A percentile compares a stretch with the other conserved stretches of the same genome.
phyloP scores from a whole-genome alignment of 495 filamentous ascomycete genomes.

The Neurospora sp. region DNA sequence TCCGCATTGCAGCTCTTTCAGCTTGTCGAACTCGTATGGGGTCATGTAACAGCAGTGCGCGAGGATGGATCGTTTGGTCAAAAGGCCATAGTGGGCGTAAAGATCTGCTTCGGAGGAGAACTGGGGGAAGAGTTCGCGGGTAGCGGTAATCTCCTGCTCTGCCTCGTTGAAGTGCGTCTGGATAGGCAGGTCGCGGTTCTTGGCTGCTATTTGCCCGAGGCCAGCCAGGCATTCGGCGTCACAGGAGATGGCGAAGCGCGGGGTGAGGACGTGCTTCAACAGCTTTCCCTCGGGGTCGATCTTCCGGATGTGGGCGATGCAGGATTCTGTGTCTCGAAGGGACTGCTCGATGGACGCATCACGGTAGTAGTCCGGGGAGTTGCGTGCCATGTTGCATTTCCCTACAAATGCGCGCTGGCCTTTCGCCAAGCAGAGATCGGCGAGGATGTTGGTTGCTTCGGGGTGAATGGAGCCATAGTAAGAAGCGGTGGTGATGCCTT shows the following conservation, averaged over 20 bases:
- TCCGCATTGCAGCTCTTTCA: constrained; percentile 41
- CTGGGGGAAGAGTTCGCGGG: constrained; percentile 41
- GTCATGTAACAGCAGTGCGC: constrained; percentile 53
- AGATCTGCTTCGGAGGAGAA: constrained; percentile 45
- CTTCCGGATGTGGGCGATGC: constrained; percentile 37
- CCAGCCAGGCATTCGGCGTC: constrained; percentile 39
- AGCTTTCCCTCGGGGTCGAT: constrained; percentile 34
- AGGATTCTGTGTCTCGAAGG: constrained; percentile 39
- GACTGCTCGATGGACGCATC: constrained; percentile 41
- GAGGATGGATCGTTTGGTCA: constrained; percentile 47
- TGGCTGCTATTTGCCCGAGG: constrained; percentile 39
- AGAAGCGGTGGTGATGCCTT: constrained; percentile 56
- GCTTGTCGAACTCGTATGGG: constrained; percentile 40
- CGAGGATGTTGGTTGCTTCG: constrained; percentile 48
- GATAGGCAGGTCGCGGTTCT: constrained; percentile 44
- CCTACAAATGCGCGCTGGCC: constrained; percentile 58
- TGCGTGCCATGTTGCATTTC: constrained; percentile 56
- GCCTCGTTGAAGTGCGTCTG: constrained; percentile 60
- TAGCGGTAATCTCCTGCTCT: constrained; percentile 43
- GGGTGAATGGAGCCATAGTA: constrained; percentile 55
- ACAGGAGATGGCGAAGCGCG: constrained; percentile 55
- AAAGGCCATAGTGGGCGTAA: constrained; percentile 42
- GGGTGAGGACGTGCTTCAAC: constrained; percentile 50
- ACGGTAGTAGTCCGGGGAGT: constrained; percentile 49
- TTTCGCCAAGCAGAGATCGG: constrained; percentile 42